Percentiles rank a stretch among this genome's conserved stretches.
These are phyloP conservation scores for Nitzschia putrida DNA, from an alignment of 108 stramenopile species.

Conservation along the genomic window DNA sequence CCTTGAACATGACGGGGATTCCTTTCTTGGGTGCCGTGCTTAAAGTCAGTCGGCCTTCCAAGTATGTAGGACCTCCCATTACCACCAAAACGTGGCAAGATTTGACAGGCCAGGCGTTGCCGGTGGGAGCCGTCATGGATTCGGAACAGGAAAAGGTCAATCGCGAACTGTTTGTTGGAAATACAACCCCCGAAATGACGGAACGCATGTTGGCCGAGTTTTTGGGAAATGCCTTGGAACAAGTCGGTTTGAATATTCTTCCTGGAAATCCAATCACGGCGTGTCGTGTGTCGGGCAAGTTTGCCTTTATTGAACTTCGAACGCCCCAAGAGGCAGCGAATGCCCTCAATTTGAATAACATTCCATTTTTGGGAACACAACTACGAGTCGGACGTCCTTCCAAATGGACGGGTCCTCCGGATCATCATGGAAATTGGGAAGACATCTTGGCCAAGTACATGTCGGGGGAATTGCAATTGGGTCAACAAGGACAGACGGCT, in stretches of 20 bases:
- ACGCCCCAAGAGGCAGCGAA: slow-evolving; percentile 84
- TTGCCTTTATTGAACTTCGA: slow-evolving; percentile 91
- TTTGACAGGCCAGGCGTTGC: slow-evolving; percentile 79
- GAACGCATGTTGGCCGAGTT: slow-evolving; percentile 84
- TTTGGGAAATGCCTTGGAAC: slow-evolving; percentile 82
- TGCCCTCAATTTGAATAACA: slow-evolving; percentile 92
- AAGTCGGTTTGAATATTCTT: slow-evolving; percentile 76
- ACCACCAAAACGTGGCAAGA: slow-evolving; percentile 85
- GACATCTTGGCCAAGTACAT: slow-evolving; percentile 92
- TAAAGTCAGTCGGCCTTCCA: slow-evolving; percentile 87
- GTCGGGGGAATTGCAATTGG: slow-evolving; percentile 74
- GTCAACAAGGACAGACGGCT: slow-evolving; percentile 31
- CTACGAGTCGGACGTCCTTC: slow-evolving; percentile 87
- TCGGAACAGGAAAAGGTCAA: slow-evolving; percentile 76
- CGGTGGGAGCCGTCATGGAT: slow-evolving; percentile 52
- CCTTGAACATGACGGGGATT: slow-evolving; percentile 87
- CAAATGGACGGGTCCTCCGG: slow-evolving; percentile 87
- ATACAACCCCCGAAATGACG: slow-evolving; percentile 93
- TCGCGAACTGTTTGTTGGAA: slow-evolving; percentile 92
- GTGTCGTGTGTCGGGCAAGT: slow-evolving; percentile 87
- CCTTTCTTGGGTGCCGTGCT: slow-evolving; percentile 88
- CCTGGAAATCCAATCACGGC: slow-evolving; percentile 87
- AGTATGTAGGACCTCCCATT: slow-evolving; percentile 82
- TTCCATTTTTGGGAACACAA: slow-evolving; percentile 88
- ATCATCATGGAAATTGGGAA: slow-evolving; percentile 91